Percentiles rank a stretch among this genome's conserved stretches.
Conservation (phyloP, 768 basidiomycete genomes). For the Lactarius trivialis region DNA sequence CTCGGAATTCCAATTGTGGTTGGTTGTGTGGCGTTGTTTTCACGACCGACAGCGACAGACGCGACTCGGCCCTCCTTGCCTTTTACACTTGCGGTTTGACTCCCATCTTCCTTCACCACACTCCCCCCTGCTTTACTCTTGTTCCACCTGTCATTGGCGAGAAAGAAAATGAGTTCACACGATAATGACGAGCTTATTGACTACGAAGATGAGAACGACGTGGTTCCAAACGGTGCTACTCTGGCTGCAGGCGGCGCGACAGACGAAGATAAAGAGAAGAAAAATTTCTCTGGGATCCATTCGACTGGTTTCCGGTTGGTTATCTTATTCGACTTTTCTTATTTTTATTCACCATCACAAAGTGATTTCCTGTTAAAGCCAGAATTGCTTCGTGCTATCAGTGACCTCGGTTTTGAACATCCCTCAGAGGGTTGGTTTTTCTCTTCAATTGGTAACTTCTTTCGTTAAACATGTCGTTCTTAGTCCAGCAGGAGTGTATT, state of each 20-base stretch:
- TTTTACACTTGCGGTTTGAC: slow-evolving; percentile 22
- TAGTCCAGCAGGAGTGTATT: slow-evolving; percentile 99
- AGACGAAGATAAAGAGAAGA: slow-evolving; percentile 72
- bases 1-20: background rate
- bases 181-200: slow-evolving; percentile 92
- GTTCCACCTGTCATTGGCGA: slow-evolving; percentile 29
- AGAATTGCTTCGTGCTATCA: slow-evolving; percentile 93
- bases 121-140: slow-evolving; percentile 28
- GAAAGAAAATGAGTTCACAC: slow-evolving; percentile 58
- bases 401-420: slow-evolving; percentile 99
- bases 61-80: slow-evolving; percentile 4
- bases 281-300: slow-evolving; percentile 99
- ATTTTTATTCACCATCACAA: slow-evolving; percentile 18
- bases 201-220: slow-evolving; percentile 88
- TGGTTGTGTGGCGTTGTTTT: slow-evolving; percentile 19
- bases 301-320: slow-evolving; percentile 97
- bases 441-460: background rate
- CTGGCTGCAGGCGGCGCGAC: slow-evolving; percentile 41
- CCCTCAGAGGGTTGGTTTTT: slow-evolving; percentile 84
- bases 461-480: slow-evolving; percentile 3
- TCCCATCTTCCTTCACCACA: slow-evolving; percentile 19
- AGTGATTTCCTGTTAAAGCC: slow-evolving; percentile 99
- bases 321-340: background rate
- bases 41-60: slow-evolving; percentile 14
- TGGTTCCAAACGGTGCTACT: slow-evolving; percentile 54